Base-by-base conservation (phyloP, 768 basidiomycete genomes). In the Russula sp. region DNA sequence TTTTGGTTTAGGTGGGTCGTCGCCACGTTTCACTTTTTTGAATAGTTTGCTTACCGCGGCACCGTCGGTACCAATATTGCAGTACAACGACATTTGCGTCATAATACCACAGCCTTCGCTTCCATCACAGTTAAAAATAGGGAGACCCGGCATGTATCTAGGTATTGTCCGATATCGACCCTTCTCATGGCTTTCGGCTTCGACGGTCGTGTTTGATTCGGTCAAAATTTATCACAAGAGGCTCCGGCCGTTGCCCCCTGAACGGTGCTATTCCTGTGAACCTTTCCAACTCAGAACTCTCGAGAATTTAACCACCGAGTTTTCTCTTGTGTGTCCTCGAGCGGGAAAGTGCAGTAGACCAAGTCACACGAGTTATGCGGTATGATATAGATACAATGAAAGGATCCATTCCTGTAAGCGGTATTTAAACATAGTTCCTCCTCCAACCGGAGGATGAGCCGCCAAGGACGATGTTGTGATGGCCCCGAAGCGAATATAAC, bases 381-480 rank as follows among this genome's bases (percentile, higher is more conserved):
- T 52, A 52, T 51, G 42, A 51, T 29, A 57, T 61, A 57, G 55
- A 45, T 51, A 61, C 49, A 61, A 32, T 38, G 47, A 61, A 55
- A 6, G 42, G 22, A 34, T 46, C 49, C 60, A 51, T 29, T 49
- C 48, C 25, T n/a, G 39, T 39, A 57, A 36, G 29, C n/a, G 7
- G 35, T 45, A 51, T 57, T 43, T 43, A 56, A 36, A 43, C 41
- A 38, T 25, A 35, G 48, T 36, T 50, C 34, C 32, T 25, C 38
- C 48, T 29, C 49, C 43, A 53, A 41, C 39, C 34, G 45, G 25
- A 3, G 3, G 45, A 45, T 43, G 18, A 41, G 20, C 43, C 10
- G 14, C 18, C n/a, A n/a, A 9, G 54, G 48, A n/a, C 11, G 34
- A 45, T 14, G 41, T 11, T 22, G 11, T 16, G 41, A 41, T 34